phyloP scores from a whole-genome alignment of 306 rosid genomes.

The peach (Prunus persica) region Prunus_persica_NCBIv2 NC_034009.1:34224501-34225000 shows the following conservation, averaged over 20 bases:
- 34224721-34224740: conserved; percentile 59
- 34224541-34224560: background rate
- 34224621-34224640: no score
- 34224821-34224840: conserved; percentile 69
- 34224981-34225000: background rate
- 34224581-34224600: no score
- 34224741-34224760: conserved; percentile 66
- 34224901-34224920: conserved; percentile 65
- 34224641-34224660: conserved; percentile 27
- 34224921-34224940: conserved; percentile 32
- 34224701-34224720: conserved; percentile 8
- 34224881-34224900: conserved; percentile 84
- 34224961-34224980: background rate
- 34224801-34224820: conserved; percentile 74
- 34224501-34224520: background rate
- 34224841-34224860: conserved; percentile 66
- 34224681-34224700: conserved; percentile 25
- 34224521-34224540: no score
- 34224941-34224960: background rate
- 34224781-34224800: conserved; percentile 58
- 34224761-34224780: conserved; percentile 61
- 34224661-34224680: conserved; percentile 41
- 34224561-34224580: no score
- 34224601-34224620: no score
- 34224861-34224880: conserved; percentile 53